These are phyloP conservation scores for Baorangia bicolor DNA, from an alignment of 768 basidiomycete genomes.

Conservation along the genomic window DNA sequence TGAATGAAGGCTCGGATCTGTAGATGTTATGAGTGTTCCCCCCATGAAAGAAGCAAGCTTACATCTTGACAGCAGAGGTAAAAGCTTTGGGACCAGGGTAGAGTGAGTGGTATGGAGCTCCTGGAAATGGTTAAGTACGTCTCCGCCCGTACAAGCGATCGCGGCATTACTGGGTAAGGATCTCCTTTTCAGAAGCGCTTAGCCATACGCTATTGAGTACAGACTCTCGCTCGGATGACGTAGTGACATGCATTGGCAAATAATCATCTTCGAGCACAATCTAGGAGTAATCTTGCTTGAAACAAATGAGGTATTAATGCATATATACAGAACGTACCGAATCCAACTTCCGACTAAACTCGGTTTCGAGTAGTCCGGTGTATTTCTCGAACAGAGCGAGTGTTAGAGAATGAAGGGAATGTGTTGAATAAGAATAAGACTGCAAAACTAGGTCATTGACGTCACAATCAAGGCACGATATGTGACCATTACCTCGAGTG, in stretches of 20 bases:
- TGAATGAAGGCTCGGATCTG: constrained; percentile 89
- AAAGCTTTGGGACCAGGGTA: constrained; percentile 97
- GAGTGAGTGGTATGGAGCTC: constrained; percentile 58
- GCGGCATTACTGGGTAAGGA: constrained; percentile 48
- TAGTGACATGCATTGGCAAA: constrained; percentile 77
- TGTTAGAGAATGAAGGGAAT: constrained; percentile 78
- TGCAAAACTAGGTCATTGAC: constrained; percentile 31
- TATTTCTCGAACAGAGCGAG: constrained; percentile 92
- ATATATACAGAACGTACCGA: constrained; percentile 46
- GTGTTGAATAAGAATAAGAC: constrained; percentile 86
- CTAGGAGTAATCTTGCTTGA: constrained; percentile 38
- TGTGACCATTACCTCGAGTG: constrained; percentile 67
- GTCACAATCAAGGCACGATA: neutral
- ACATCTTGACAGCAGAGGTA: constrained; percentile 93
- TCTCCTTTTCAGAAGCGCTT: constrained; percentile 58
- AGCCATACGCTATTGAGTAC: constrained; percentile 87
- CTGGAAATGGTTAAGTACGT: constrained; percentile 37
- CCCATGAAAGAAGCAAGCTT: constrained; percentile 2
- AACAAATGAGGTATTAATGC: neutral
- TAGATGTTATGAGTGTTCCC: neutral
- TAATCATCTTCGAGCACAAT: constrained; percentile 86
- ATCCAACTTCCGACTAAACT: constrained; percentile 82
- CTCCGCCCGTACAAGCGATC: neutral
- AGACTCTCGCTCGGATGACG: constrained; percentile 59
- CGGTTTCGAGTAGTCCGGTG: constrained; percentile 71